These are phyloP conservation scores for Didymella lethalis DNA, from an alignment of 2,329 filamentous ascomycete species.

Conservation along the genomic window DNA sequence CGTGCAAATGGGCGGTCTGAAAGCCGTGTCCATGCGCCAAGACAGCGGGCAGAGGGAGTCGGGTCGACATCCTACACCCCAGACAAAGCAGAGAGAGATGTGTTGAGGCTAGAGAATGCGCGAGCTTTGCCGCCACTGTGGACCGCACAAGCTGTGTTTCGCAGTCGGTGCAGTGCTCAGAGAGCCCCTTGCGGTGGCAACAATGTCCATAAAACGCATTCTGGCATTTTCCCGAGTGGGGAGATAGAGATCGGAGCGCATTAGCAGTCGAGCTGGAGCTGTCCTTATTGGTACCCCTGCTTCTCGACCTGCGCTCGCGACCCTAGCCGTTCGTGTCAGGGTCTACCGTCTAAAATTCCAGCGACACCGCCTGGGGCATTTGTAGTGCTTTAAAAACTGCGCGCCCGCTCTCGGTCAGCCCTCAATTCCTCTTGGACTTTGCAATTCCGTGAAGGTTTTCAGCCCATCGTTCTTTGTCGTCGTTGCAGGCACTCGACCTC, in stretches of 20 bases:
- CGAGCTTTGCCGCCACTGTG: slow-evolving; percentile 20
- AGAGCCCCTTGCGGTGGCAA: slow-evolving; percentile 37
- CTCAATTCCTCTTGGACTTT: slow-evolving; percentile 33
- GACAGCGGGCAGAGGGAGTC: slow-evolving; percentile 29
- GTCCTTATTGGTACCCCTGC: slow-evolving; percentile 25
- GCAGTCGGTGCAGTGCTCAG: slow-evolving; percentile 26
- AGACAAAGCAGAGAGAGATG: slow-evolving; percentile 21
- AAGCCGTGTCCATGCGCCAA: slow-evolving; percentile 33
- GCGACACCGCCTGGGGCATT: slow-evolving; percentile 36
- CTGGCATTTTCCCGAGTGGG: slow-evolving; percentile 30
- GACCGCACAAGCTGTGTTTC: slow-evolving; percentile 18
- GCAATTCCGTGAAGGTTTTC: slow-evolving; percentile 23
- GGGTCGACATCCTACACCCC: slow-evolving; percentile 32
- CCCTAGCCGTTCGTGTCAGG: slow-evolving; percentile 28
- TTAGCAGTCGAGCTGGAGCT: slow-evolving; percentile 28
- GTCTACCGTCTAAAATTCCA: slow-evolving; percentile 30
- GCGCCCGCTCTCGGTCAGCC: slow-evolving; percentile 13
- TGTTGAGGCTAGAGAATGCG: slow-evolving; percentile 23
- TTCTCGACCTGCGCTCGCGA: slow-evolving; percentile 29
- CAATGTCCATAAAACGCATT: slow-evolving; percentile 16
- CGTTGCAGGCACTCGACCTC: slow-evolving; percentile 26
- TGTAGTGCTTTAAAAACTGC: slow-evolving; percentile 20
- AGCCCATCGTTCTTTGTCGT: slow-evolving; percentile 16
- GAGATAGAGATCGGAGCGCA: slow-evolving; percentile 21
- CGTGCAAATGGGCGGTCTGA: slow-evolving; percentile 44